Evolutionary conservation across 306 rosid species (phyloP).

Genomic region (Mucuna pruriens): DNA sequence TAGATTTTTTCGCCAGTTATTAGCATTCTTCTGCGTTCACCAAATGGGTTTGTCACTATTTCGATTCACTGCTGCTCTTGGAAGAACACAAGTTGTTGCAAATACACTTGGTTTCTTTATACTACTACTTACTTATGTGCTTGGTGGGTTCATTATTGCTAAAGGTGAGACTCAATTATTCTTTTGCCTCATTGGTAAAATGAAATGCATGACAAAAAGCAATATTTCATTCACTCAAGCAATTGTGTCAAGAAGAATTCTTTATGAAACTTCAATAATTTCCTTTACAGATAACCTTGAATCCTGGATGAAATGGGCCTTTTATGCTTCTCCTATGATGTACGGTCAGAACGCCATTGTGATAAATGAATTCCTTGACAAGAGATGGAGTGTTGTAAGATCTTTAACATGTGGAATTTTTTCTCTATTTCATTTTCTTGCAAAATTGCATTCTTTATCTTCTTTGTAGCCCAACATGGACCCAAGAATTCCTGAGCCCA

Average conservation of each 20-base stretch:
- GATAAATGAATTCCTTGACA: conserved; percentile 85
- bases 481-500: conserved; percentile 46
- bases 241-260: not conserved
- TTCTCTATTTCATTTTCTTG: conserved; percentile 15
- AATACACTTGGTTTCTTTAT: conserved; percentile 66
- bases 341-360: conserved; percentile 90
- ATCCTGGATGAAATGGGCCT: conserved; percentile 93
- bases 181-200: not conserved
- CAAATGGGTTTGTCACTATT: conserved; percentile 78
- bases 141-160: conserved; percentile 86
- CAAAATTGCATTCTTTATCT: conserved; percentile 22
- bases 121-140: conserved; percentile 69
- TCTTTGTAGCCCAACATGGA: conserved; percentile 49
- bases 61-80: conserved; percentile 78
- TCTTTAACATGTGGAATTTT: conserved; percentile 5
- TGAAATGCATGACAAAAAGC: conserved; percentile 26
- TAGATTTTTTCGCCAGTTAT: conserved; percentile 78
- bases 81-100: conserved; percentile 72
- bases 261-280: conserved; percentile 20
- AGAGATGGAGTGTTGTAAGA: conserved; percentile 82
- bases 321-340: conserved; percentile 84
- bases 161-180: conserved; percentile 51
- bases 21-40: conserved; percentile 82
- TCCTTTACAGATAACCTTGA: conserved; percentile 61
- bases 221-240: not conserved